phyloP scores from a whole-genome alignment of 2,329 filamentous ascomycete genomes.

The Raffaelea albimanens region DNA sequence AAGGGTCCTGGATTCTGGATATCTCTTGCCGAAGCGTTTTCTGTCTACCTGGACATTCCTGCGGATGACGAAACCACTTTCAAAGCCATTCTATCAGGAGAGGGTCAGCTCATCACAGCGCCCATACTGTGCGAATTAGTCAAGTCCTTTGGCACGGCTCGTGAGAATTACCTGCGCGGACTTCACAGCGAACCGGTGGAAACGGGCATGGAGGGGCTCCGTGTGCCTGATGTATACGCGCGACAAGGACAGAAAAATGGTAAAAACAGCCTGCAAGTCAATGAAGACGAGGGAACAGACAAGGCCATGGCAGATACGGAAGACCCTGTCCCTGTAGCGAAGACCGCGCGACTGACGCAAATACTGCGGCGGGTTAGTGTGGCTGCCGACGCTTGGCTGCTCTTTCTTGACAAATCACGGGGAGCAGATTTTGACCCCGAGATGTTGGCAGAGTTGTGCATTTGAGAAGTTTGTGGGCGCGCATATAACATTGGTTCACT shows the following conservation, averaged over 20 bases:
- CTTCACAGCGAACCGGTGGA: not conserved
- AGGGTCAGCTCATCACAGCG: not conserved
- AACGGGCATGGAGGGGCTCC: no score
- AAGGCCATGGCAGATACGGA: not conserved
- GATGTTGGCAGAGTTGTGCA: slow-evolving; percentile 2
- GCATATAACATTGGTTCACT: no score
- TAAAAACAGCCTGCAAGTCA: no score
- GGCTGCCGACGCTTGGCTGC: slow-evolving; percentile 4
- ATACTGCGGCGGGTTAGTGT: slow-evolving; percentile 3
- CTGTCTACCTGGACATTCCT: no score
- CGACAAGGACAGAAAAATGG: no score
- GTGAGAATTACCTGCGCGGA: not conserved
- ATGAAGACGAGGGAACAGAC: not conserved
- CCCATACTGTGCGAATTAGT: not conserved
- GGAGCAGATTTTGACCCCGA: slow-evolving; percentile 1
- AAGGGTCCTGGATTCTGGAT: slow-evolving; percentile 5
- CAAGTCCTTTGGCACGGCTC: not conserved
- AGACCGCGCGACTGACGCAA: not conserved
- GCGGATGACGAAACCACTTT: no score
- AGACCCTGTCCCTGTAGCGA: no score
- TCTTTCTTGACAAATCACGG: slow-evolving; percentile 5
- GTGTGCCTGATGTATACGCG: no score
- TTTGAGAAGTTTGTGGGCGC: no score
- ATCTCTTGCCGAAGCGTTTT: not conserved
- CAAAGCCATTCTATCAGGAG: no score